A percentile compares a stretch with the other conserved stretches of the same genome.
Conservation (phyloP, 192 early-diverging fungal species). For the Funneliformis geosporum region DNA sequence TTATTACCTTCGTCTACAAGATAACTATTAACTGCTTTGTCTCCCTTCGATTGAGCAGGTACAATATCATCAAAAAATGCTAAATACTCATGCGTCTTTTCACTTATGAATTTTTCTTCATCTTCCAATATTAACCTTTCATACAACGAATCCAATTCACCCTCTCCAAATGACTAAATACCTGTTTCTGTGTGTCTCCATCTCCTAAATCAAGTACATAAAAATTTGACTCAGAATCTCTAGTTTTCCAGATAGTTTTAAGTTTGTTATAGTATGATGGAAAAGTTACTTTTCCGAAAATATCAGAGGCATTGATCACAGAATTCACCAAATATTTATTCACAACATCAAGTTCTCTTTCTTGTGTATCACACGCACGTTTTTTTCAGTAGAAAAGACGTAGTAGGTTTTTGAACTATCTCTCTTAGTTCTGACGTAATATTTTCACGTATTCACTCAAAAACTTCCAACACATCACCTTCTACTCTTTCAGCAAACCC, state of each 20-base stretch:
- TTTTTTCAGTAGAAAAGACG: too few relatives aligned
- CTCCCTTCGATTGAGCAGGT: background rate
- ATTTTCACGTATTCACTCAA: too few relatives aligned
- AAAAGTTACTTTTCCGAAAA: background rate
- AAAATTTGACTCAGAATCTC: background rate
- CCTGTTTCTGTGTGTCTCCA: background rate
- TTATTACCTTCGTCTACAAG: background rate
- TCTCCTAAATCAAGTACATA: background rate
- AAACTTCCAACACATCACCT: too few relatives aligned
- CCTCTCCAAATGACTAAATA: background rate
- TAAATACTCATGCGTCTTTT: background rate
- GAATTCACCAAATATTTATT: background rate
- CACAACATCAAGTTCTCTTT: background rate
- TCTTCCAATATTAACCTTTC: background rate
- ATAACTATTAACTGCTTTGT: too few relatives aligned
- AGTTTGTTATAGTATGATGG: background rate
- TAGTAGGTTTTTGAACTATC: too few relatives aligned
- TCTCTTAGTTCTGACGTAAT: too few relatives aligned
- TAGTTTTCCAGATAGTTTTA: background rate
- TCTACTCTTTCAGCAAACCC: too few relatives aligned
- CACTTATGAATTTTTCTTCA: background rate
- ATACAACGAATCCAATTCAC: background rate
- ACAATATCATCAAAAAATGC: background rate
- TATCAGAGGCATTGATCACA: background rate
- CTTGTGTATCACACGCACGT: background rate